Percentiles rank a stretch among this genome's conserved stretches.
These are phyloP conservation scores for Paraphaeosphaeria sporulosa DNA, from an alignment of 2,329 filamentous ascomycete species.

Conservation along the genomic window DNA sequence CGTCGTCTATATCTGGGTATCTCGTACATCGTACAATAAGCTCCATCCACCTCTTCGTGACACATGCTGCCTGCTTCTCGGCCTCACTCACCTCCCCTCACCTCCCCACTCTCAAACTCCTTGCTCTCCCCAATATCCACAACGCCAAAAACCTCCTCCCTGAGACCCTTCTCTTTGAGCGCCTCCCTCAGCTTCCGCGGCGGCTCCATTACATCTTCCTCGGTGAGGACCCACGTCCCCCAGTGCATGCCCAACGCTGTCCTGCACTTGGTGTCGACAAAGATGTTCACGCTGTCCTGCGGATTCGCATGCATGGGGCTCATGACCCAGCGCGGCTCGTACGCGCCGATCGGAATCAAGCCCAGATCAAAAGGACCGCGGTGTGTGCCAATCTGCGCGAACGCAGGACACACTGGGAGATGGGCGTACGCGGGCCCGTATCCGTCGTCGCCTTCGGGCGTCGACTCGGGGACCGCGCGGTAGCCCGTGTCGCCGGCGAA, in stretches of 20 bases:
- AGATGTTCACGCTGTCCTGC: constrained; percentile 88
- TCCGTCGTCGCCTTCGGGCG: constrained; percentile 69
- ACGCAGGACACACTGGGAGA: constrained; percentile 80
- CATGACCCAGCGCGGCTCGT: constrained; percentile 76
- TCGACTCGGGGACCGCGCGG: constrained; percentile 73
- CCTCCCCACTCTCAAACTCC: constrained; percentile 62
- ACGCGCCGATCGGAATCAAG: constrained; percentile 92
- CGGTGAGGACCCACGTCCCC: constrained; percentile 85
- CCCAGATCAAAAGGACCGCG: constrained; percentile 90
- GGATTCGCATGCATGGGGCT: constrained; percentile 87
- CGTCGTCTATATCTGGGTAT: too few relatives aligned
- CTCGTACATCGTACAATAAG: neutral
- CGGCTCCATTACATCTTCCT: constrained; percentile 86
- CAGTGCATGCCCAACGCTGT: constrained; percentile 88
- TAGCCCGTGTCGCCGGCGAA: constrained; percentile 94
- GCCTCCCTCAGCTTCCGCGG: constrained; percentile 76
- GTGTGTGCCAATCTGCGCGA: constrained; percentile 79
- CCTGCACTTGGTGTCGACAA: constrained; percentile 80
- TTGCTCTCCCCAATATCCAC: constrained; percentile 82
- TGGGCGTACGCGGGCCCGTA: constrained; percentile 70
- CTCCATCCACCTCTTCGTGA: neutral
- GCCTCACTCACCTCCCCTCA: neutral
- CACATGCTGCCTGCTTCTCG: too few relatives aligned
- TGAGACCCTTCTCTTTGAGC: constrained; percentile 74
- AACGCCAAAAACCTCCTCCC: constrained; percentile 83